Evolutionary conservation across 2,329 filamentous ascomycete genomes (phyloP), one percentile per base, ranked within the genome.

Genomic region (Ascochyta viciae-villosae): DNA sequence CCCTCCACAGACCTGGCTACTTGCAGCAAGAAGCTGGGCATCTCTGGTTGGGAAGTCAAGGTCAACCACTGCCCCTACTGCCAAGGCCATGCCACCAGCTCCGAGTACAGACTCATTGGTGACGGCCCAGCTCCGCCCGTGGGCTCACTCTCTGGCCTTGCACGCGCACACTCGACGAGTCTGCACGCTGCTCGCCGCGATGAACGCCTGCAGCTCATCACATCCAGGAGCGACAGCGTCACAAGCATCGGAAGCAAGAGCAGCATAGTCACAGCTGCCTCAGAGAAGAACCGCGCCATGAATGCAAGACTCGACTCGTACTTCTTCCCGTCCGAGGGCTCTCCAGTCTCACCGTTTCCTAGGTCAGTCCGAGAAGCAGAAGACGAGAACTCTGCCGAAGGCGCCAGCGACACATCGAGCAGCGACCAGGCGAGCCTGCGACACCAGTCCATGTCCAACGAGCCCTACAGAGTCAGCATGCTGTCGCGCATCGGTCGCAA

Each of bases 1-100:
- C 73, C 77, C 2, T 71, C 72, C 43, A 75, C 71, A 64, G 78
- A 82, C 62, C 77, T 82, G 49, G 66, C 76, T 65, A 81, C 80
- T 67, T 82, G 80, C 64, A 65, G 73, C 4, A 71, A 73, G 57
- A 78, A 77, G 64, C 73, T 82, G 33, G 73, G 73, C 37, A 73
- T 82, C 46, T 74, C 78, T 59, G 80, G 80, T 47, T 82, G 80
- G 80, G 80, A 82, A 67, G 78, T 75, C 59, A 78, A 80, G 58
- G 76, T 74, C 57, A 74, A 78, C 44, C 73, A 73, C 61, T 82
- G 80, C 62, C 80, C 80, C 10, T 82, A 78, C 74, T 82, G 80
- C 67, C 65, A 71, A 38, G 71, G 71, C 34, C 68, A 75, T 47
- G 70, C 79, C 41, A 71, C 75, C 50, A 66, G 64, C 50, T 74